Percentiles rank a stretch among this genome's conserved stretches.
Conservation (phyloP, 2,329 filamentous ascomycete genomes). For the Colletotrichum shisoi region DNA sequence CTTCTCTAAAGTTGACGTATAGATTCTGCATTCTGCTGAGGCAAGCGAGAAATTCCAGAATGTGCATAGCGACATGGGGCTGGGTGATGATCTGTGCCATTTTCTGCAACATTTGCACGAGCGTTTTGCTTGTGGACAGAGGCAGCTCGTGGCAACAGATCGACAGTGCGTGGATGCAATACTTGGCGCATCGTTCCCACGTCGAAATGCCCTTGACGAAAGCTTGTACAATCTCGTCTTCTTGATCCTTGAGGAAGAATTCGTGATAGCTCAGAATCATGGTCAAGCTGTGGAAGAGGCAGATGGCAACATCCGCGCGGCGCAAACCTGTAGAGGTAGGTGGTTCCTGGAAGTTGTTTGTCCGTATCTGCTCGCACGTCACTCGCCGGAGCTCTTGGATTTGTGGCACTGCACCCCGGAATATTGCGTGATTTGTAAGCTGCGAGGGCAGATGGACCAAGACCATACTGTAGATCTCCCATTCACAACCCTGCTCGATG, state of each 20-base stretch:
- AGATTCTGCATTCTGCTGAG: conserved; percentile 84
- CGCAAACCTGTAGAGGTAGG: conserved; percentile 80
- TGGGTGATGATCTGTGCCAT: conserved; percentile 98
- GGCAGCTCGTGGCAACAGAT: conserved; percentile 96
- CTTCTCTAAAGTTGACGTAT: conserved; percentile 86
- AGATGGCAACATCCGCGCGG: conserved; percentile 87
- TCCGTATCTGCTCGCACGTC: conserved; percentile 83
- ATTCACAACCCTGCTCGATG: conserved; percentile 74
- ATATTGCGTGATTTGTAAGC: conserved; percentile 87
- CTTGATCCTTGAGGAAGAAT: conserved; percentile 81
- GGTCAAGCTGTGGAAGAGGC: conserved; percentile 84
- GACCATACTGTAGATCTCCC: conserved; percentile 92
- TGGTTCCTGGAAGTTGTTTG: conserved; percentile 80
- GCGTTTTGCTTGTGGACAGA: conserved; percentile 81
- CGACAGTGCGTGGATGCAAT: conserved; percentile 92
- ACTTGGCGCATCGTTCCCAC: conserved; percentile 86
- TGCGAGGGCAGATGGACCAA: conserved; percentile 87
- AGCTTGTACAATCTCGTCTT: conserved; percentile 86
- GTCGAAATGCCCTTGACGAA: conserved; percentile 86
- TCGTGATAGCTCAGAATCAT: conserved; percentile 91
- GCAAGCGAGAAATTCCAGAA: conserved; percentile 92
- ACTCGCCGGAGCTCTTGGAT: conserved; percentile 78
- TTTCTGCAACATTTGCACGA: conserved; percentile 86
- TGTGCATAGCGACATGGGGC: conserved; percentile 88
- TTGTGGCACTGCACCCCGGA: conserved; percentile 75